Evolutionary conservation across 164 flowering plant species (phyloP).

Genomic region (Vitis amurensis): DNA sequence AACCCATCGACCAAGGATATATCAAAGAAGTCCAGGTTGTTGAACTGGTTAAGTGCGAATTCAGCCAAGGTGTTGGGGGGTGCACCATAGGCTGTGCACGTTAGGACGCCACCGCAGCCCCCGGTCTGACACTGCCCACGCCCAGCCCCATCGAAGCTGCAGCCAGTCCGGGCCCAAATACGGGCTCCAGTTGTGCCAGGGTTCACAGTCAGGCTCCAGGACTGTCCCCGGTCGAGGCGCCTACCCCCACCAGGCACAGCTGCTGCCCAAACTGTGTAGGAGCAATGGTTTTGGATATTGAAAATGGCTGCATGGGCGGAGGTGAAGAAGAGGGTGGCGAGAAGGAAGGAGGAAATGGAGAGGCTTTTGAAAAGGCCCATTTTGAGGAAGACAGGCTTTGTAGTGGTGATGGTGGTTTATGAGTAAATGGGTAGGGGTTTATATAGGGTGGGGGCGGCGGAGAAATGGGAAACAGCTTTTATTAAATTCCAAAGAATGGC

Average conservation of each 20-base stretch:
- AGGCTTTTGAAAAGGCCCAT: constrained; percentile 8
- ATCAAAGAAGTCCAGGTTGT: constrained; percentile 25
- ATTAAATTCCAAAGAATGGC: too few species aligned
- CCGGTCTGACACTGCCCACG: constrained; percentile 26
- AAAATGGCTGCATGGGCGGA: constrained; percentile 12
- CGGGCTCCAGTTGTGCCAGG: too few species aligned
- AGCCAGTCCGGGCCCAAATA: too few species aligned
- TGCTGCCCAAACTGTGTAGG: constrained; percentile 34
- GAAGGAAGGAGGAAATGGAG: background rate
- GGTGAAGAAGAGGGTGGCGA: background rate
- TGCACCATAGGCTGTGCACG: constrained; percentile 16
- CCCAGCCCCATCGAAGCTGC: constrained; percentile 15
- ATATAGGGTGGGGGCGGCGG: too few species aligned
- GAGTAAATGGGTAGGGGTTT: too few species aligned
- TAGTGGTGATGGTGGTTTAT: too few species aligned
- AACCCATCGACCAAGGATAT: constrained; percentile 34
- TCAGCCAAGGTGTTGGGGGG: constrained; percentile 34
- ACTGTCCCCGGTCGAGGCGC: constrained; percentile 9
- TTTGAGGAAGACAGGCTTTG: background rate
- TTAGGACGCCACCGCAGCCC: constrained; percentile 20
- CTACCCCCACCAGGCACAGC: constrained; percentile 31
- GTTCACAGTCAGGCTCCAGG: too few species aligned
- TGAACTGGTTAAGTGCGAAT: constrained; percentile 18
- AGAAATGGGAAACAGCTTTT: too few species aligned
- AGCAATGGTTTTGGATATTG: constrained; percentile 22